These are phyloP conservation scores for Ascochyta fabae DNA, from an alignment of 2,329 filamentous ascomycete genomes.

Conservation along the genomic window DNA sequence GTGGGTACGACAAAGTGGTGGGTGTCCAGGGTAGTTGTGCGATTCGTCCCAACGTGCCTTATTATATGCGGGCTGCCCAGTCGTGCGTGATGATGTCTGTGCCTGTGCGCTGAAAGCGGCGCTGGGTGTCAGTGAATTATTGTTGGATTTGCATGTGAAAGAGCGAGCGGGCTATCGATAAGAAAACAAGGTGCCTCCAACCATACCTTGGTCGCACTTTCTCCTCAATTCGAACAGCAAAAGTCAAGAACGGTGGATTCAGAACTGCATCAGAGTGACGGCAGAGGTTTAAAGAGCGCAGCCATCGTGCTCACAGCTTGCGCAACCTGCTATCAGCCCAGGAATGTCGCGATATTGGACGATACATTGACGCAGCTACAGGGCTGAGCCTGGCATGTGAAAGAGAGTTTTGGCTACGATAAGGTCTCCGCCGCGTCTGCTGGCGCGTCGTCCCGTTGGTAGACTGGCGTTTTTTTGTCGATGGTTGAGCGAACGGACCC, in stretches of 20 bases:
- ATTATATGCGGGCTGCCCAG: conserved; percentile 32
- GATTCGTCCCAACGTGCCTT: conserved; percentile 23
- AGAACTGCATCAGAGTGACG: conserved; percentile 11
- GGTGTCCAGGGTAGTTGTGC: conserved; percentile 17
- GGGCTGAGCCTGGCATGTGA: conserved; percentile 33
- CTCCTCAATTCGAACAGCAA: background rate
- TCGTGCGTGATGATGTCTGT: conserved; percentile 27
- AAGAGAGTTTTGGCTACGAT: conserved; percentile 29
- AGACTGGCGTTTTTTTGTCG: conserved; percentile 1
- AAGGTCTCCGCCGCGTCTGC: conserved; percentile 20
- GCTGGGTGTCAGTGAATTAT: conserved; percentile 22
- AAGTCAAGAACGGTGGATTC: background rate
- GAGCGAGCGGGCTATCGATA: conserved; percentile 27
- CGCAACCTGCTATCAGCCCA: conserved; percentile 5
- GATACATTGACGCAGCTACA: conserved; percentile 23
- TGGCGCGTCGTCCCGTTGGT: conserved; percentile 19
- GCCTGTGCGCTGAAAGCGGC: conserved; percentile 34
- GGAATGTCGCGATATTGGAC: conserved; percentile 24
- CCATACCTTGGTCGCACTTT: background rate
- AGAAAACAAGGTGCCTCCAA: conserved; percentile 3
- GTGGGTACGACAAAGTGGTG: conserved; percentile 18
- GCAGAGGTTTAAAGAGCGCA: conserved; percentile 3
- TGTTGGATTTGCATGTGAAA: conserved; percentile 34
- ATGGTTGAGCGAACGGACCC: conserved; percentile 12
- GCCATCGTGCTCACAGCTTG: background rate